A percentile compares a stretch with the other conserved stretches of the same genome.
Evolutionary conservation across 1,284 basidiomycete species (phyloP).

Genomic region (Cutaneotrichosporon cavernicola): DNA sequence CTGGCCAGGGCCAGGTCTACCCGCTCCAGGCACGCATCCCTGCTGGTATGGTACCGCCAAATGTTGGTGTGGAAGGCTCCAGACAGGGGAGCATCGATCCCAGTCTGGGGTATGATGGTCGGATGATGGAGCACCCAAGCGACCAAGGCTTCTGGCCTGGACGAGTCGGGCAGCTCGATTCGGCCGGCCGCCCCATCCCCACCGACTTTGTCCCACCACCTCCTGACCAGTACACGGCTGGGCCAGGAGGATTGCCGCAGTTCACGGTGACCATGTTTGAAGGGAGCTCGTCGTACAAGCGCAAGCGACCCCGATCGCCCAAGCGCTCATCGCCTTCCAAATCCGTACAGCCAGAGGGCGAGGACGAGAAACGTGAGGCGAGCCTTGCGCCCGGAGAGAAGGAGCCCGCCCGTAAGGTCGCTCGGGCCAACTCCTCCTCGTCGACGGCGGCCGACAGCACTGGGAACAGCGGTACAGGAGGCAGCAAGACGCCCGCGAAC

Average conservation of each 20-base stretch:
- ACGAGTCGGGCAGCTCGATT: conserved; percentile 14
- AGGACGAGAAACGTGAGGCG: conserved; percentile 17
- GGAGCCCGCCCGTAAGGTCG: conserved; percentile 10
- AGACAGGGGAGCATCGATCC: conserved; percentile 25
- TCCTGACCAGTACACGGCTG: conserved; percentile 21
- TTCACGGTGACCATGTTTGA: conserved; percentile 31
- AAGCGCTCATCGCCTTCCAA: conserved; percentile 25
- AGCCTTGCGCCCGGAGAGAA: conserved; percentile 9
- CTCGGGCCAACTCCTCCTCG: conserved; percentile 8
- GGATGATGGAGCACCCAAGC: conserved; percentile 13
- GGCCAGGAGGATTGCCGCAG: conserved; percentile 24
- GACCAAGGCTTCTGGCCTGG: conserved; percentile 17
- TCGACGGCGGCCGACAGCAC: conserved; percentile 16
- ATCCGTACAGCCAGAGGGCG: conserved; percentile 20
- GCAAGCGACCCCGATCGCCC: conserved; percentile 22
- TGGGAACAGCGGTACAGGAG: conserved; percentile 5
- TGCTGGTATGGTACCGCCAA: conserved; percentile 11
- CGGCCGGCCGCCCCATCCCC: conserved; percentile 14
- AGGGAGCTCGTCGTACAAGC: conserved; percentile 28
- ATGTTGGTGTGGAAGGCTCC: conserved; percentile 13
- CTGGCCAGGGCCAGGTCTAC: conserved; percentile 28
- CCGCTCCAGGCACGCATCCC: conserved; percentile 28
- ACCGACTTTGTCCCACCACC: conserved; percentile 22
- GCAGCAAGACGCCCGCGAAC: conserved; percentile 12
- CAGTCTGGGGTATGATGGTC: conserved; percentile 20